Conservation (phyloP, 352 stramenopile species). For the Globisporangium alternatum region DNA sequence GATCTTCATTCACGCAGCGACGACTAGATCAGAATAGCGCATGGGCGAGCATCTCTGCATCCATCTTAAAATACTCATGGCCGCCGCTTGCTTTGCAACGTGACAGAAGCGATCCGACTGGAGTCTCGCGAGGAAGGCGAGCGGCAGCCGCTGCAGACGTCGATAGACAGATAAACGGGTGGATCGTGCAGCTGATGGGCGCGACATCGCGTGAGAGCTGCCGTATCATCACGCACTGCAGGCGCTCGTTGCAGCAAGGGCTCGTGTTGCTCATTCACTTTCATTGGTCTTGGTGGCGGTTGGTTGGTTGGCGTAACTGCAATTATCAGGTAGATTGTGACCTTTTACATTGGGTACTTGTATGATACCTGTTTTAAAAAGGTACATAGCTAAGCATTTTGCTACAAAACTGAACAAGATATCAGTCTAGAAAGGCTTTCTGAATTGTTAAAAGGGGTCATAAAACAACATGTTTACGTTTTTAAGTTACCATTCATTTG, state of each 20-base stretch:
- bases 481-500: too few relatives aligned
- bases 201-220: background rate
- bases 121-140: background rate
- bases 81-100: background rate
- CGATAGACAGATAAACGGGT: background rate
- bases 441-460: too few relatives aligned
- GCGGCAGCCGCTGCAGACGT: background rate
- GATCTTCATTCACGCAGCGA: background rate
- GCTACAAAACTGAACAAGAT: too few relatives aligned
- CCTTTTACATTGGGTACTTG: background rate
- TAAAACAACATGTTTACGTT: too few relatives aligned
- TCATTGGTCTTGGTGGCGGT: background rate
- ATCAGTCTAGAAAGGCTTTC: too few relatives aligned
- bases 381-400: background rate
- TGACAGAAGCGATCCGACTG: background rate
- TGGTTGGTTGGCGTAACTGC: background rate
- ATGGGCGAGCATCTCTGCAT: background rate
- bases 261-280: background rate
- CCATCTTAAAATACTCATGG: background rate
- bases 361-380: background rate
- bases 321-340: background rate
- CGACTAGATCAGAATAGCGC: slow-evolving; percentile 1
- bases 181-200: too few relatives aligned
- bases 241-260: too few relatives aligned
- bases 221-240: background rate